Evolutionary conservation across 2,329 filamentous ascomycete genomes (phyloP), one percentile per base, ranked within the genome.

Genomic region (Aspergillus proliferans): DNA sequence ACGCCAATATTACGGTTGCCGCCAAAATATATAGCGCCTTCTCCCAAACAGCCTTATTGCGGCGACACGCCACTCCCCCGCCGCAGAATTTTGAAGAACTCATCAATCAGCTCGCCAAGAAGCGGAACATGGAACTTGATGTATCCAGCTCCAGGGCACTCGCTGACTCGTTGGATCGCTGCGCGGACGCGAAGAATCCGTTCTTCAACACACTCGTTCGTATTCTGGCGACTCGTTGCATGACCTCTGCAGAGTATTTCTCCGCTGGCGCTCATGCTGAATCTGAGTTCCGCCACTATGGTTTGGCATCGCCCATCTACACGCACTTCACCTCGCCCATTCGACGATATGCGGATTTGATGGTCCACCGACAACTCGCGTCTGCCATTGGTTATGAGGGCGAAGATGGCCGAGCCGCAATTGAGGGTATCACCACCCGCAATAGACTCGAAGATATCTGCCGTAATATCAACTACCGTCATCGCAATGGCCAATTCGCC

Each of bases 191-290:
- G 0, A 67, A 76, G 8, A 88, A 97, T 61, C 89, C 92, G 24
- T 98, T 96, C 76, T 97, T 98, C 81, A 98, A 98, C 78, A 98
- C 92, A 2, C 83, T 98, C 21, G 86, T 98, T 59, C 88, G 93
- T 66, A 95, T 98, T 72, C 87, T 98, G 76, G 93, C 93, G 8
- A 98, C 93, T 7, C 86, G 93, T 19, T 98, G 93, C 80, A 98
- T 98, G 93, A 95, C 95, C 78, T 93, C 89, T 47, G 93, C 93
- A 53, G 93, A 98, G 72, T 98, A 98, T 73, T 98, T 98, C 72
- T 93, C 88, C 72, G 88, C 92, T 0, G 93, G 93, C 52, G 91
- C 90, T 6, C 90, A 96, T 67, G 83, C 91, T 0, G 92, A 93
- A 67, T 86, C 89, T 0, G 93, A 97, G 67, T 98, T 95, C 79